Conservation (phyloP, 2,329 filamentous ascomycete genomes). For the Endocalyx cinctus region DNA sequence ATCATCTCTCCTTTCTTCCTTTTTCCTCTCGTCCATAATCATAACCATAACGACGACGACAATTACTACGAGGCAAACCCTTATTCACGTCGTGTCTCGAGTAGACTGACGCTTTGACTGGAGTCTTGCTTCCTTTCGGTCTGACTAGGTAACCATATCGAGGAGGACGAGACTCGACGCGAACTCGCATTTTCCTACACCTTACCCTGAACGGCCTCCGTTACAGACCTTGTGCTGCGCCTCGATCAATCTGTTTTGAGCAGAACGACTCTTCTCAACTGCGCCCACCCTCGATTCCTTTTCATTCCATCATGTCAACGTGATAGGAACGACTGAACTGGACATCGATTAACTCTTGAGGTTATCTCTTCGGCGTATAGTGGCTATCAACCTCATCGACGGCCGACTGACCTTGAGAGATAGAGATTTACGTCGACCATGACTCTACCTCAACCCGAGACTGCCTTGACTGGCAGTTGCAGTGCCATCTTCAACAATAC, state of each 20-base stretch:
- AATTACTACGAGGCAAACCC: no score
- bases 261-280: not conserved
- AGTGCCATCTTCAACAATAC: conserved; percentile 76
- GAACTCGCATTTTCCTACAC: no score
- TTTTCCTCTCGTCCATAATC: no score
- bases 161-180: no score
- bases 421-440: conserved; percentile 40
- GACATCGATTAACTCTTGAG: conserved; percentile 9
- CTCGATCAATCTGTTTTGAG: conserved; percentile 6
- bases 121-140: not conserved
- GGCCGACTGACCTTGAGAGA: conserved; percentile 6
- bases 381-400: conserved; percentile 8
- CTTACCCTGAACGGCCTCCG: conserved; percentile 1
- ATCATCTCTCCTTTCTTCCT: conserved; percentile 3
- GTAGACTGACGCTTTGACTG: no score
- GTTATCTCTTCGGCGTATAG: conserved; percentile 9
- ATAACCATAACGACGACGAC: no score
- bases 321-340: no score
- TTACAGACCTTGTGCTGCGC: conserved; percentile 16
- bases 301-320: conserved; percentile 17
- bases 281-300: not conserved
- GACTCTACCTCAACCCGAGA: conserved; percentile 66
- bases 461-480: conserved; percentile 71
- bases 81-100: no score
- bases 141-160: conserved; percentile 7